Evolutionary conservation across 257 asterid species (phyloP).

Genomic region (Solanum virginianum): DNA sequence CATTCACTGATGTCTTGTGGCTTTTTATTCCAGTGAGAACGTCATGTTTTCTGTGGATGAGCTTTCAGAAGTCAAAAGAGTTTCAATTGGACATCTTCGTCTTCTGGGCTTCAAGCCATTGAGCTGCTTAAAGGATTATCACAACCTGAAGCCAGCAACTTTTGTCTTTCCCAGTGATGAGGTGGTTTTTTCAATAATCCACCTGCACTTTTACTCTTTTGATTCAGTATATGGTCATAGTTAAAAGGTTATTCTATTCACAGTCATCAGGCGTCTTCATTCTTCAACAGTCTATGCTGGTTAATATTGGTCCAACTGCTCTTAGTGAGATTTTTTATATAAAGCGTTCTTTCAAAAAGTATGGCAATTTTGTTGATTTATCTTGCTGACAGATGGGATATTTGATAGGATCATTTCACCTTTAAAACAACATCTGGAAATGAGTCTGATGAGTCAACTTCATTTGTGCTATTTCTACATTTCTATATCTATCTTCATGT

Average conservation of each 20-base stretch:
- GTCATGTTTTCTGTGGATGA: slow-evolving; percentile 65
- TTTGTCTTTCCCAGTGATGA: slow-evolving; percentile 88
- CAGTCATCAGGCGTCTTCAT: neutral
- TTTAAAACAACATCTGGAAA: neutral
- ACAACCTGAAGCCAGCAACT: slow-evolving; percentile 92
- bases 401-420: neutral
- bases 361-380: neutral
- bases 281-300: neutral
- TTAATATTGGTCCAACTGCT: neutral
- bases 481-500: neutral
- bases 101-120: slow-evolving; percentile 94
- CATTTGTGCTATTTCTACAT: neutral
- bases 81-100: slow-evolving; percentile 67
- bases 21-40: slow-evolving; percentile 44
- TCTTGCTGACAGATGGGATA: neutral
- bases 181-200: slow-evolving; percentile 21
- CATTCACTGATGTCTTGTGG: neutral
- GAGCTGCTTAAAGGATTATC: slow-evolving; percentile 72
- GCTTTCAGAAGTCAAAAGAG: slow-evolving; percentile 73
- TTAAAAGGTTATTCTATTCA: neutral
- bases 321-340: neutral
- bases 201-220: neutral
- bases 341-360: neutral
- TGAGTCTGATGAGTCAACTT: neutral
- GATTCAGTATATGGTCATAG: neutral